Conservation (phyloP, 441 rosid genomes). For the Arabidopsis lyrata region DNA sequence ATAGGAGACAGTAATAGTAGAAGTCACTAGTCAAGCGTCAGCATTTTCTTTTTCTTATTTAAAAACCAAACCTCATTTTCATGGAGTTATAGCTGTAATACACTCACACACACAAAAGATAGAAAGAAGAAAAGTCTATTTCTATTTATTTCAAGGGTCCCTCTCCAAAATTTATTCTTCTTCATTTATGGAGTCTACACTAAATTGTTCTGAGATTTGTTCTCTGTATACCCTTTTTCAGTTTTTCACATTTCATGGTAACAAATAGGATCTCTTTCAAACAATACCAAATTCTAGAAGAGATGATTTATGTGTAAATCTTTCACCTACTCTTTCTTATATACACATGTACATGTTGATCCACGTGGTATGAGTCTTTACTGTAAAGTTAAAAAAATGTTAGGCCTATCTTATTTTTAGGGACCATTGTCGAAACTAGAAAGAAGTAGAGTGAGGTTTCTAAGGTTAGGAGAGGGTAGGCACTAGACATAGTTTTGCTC, state of each 20-base stretch:
- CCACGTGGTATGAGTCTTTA: conserved; percentile 40
- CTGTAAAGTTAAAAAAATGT: conserved; percentile 32
- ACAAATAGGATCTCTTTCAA: conserved; percentile 16
- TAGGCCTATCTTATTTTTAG: conserved; percentile 40
- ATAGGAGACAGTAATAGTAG: conserved; percentile 34
- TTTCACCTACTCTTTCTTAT: conserved; percentile 32
- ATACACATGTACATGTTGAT: conserved; percentile 19
- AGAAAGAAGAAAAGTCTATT: conserved; percentile 35
- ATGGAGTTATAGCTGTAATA: conserved; percentile 44
- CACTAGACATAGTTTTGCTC: conserved; percentile 35
- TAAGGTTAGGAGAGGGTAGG: conserved; percentile 37
- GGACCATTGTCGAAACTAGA: conserved; percentile 44
- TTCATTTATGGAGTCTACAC: conserved; percentile 41
- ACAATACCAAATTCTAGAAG: conserved; percentile 34
- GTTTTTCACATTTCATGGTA: conserved; percentile 37
- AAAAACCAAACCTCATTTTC: conserved; percentile 33
- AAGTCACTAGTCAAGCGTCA: conserved; percentile 45
- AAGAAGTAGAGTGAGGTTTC: conserved; percentile 39
- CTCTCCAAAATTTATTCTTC: conserved; percentile 41
- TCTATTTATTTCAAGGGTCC: conserved; percentile 30
- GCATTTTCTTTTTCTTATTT: conserved; percentile 34
- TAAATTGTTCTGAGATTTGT: conserved; percentile 2
- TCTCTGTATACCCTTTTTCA: conserved; percentile 1
- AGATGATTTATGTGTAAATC: conserved; percentile 36
- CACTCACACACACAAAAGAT: conserved; percentile 33